Conservation (phyloP, 169 alveolate genomes). For the Plasmodium cynomolgi region DNA sequence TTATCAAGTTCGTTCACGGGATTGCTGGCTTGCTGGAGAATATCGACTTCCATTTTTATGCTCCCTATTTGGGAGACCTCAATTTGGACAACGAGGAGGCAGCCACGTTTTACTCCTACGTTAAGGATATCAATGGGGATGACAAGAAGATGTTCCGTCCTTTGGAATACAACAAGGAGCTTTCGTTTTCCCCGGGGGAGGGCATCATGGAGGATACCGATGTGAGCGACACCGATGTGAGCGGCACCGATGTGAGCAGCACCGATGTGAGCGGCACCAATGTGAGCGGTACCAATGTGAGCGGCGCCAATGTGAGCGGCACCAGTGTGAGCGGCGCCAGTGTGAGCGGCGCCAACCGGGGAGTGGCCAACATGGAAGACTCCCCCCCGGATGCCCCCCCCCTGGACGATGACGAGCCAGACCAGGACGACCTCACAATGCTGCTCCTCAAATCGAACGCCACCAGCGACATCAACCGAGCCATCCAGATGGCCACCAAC, state of each 20-base stretch:
- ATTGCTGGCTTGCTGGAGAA: conserved; percentile 56
- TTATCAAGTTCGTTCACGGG: conserved; percentile 66
- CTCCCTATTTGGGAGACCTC: conserved; percentile 66
- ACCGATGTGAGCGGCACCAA: background rate
- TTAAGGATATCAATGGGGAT: conserved; percentile 8
- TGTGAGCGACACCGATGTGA: background rate
- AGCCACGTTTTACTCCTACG: conserved; percentile 33
- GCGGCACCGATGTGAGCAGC: background rate
- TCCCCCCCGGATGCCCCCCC: background rate
- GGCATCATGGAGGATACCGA: background rate
- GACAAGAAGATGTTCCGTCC: background rate
- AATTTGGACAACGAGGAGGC: conserved; percentile 43
- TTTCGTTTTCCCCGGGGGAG: background rate
- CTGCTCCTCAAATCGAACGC: conserved; percentile 29
- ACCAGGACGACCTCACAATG: conserved; percentile 33
- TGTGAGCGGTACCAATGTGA: background rate
- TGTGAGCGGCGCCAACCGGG: background rate
- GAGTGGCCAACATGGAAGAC: background rate
- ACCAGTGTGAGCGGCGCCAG: background rate
- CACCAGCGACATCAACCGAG: conserved; percentile 45
- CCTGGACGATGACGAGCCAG: background rate
- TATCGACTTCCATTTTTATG: conserved; percentile 61
- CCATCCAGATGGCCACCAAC: conserved; percentile 41
- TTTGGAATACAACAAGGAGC: conserved; percentile 28
- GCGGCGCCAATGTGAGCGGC: background rate